Percentiles rank a stretch among this genome's conserved stretches.
phyloP scores from a whole-genome alignment of 2,329 filamentous ascomycete genomes.

The Aspergillus floridensis region DNA sequence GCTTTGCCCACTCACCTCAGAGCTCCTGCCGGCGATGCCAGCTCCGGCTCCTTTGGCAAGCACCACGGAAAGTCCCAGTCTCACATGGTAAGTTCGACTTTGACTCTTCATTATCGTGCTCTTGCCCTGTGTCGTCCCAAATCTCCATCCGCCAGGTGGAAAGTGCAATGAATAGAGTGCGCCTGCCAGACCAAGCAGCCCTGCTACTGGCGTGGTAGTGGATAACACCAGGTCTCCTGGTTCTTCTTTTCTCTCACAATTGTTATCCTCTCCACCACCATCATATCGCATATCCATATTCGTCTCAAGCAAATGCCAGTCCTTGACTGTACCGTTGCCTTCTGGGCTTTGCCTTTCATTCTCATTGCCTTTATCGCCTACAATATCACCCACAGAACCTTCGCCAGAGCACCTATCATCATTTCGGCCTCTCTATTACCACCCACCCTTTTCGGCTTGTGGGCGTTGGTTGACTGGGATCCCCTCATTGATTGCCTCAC shows the following conservation, averaged over 20 bases:
- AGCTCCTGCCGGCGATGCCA: conserved; percentile 52
- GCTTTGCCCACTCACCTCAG: conserved; percentile 81
- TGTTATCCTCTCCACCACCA: not conserved
- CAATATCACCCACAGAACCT: no score
- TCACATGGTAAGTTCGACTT: conserved; percentile 50
- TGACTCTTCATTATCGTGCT: not conserved
- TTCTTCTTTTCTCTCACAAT: not conserved
- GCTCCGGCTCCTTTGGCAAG: conserved; percentile 42
- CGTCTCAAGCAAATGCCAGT: not conserved
- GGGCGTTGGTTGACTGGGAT: no score
- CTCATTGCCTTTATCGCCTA: no score
- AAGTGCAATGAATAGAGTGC: not conserved
- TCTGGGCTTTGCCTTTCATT: no score
- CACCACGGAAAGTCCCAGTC: conserved; percentile 57
- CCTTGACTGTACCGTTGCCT: not conserved
- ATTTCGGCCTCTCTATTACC: not conserved
- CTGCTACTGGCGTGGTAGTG: not conserved
- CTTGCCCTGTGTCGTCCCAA: not conserved
- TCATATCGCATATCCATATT: not conserved
- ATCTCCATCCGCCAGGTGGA: not conserved
- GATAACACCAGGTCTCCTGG: not conserved
- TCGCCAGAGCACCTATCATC: not conserved
- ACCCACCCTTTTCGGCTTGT: no score
- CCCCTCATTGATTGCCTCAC: not conserved
- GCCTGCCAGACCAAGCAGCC: not conserved